Conservation (phyloP, 495 filamentous ascomycete species). For the Aspergillus avenaceus region DNA sequence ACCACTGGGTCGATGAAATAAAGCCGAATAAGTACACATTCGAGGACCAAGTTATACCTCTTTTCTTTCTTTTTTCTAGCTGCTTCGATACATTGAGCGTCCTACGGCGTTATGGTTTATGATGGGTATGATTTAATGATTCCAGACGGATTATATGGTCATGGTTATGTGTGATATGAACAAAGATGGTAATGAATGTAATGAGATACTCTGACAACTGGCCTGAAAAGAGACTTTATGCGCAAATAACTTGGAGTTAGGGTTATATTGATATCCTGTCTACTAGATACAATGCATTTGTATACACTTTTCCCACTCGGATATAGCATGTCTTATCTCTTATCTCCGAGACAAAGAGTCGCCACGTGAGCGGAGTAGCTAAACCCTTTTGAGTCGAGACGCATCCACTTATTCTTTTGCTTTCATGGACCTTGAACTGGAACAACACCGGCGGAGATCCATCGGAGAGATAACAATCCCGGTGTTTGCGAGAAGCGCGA, state of each 20-base stretch:
- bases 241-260: background rate
- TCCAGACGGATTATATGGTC: background rate
- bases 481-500: no score
- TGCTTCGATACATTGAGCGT: no score
- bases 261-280: no score
- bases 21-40: background rate
- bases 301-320: no score
- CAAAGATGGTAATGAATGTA: constrained; percentile 9
- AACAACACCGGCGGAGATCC: no score
- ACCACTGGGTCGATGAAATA: constrained; percentile 34
- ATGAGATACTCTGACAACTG: constrained; percentile 13
- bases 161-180: background rate
- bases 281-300: no score
- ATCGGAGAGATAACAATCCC: no score
- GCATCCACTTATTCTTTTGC: background rate
- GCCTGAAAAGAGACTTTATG: background rate
- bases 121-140: constrained; percentile 4
- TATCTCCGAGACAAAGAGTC: background rate
- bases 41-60: no score
- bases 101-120: background rate
- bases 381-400: background rate
- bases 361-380: constrained; percentile 2
- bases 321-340: background rate
- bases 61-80: no score
- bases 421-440: no score